phyloP scores from a whole-genome alignment of 2,329 filamentous ascomycete species.

The Thelonectria rubi region DNA sequence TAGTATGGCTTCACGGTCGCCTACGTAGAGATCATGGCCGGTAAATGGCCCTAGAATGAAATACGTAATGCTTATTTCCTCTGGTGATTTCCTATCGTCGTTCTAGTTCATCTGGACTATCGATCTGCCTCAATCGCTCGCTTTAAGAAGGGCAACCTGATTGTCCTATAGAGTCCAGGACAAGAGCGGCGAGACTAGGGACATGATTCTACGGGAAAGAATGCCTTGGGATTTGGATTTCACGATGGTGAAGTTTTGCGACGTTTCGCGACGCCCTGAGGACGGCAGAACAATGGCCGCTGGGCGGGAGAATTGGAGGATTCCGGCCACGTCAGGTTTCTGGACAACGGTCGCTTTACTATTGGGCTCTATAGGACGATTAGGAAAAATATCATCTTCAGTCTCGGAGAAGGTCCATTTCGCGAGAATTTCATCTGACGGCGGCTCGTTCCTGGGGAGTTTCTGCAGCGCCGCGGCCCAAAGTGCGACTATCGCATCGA shows the following conservation, averaged over 20 bases:
- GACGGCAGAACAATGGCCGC: background rate
- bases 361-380: background rate
- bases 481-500: background rate
- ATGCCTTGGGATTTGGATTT: background rate
- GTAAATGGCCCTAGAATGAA: background rate
- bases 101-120: background rate
- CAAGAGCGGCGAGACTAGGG: background rate
- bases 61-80: background rate
- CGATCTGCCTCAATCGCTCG: background rate
- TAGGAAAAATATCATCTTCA: background rate
- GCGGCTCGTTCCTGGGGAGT: background rate
- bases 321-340: background rate
- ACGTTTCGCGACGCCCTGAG: background rate
- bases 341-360: background rate
- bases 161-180: background rate
- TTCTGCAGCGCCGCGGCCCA: background rate
- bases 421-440: background rate
- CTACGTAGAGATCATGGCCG: background rate
- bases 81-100: background rate
- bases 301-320: background rate
- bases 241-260: background rate
- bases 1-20: background rate
- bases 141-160: background rate
- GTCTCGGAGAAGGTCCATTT: background rate
- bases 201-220: background rate